Base-by-base conservation (phyloP, 2,329 filamentous ascomycete species). In the Penicillium frequentans region DNA sequence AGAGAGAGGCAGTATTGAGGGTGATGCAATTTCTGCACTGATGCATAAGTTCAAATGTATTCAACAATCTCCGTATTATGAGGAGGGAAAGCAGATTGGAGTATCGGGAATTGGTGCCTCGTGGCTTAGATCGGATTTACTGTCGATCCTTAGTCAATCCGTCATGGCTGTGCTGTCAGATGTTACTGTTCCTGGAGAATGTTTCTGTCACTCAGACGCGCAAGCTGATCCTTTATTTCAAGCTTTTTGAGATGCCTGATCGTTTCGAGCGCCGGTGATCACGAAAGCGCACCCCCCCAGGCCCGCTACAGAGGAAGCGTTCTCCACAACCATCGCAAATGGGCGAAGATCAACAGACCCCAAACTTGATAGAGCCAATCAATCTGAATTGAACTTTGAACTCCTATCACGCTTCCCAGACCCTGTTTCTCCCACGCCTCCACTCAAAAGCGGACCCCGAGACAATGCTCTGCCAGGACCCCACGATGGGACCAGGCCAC, bases 111-210 rank as follows among this genome's bases (percentile, higher is more conserved):
- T 39, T 9, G 8, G 35, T 19, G 16, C 54, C 54, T 55, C 43
- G 50, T 56, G 52, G 45, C 46, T 21, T 35, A 57, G 26, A 49
- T 56, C 54, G 46, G 44, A 35, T 49, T 42, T 49, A 31, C 24
- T 42, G 49, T 14, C 26, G 63, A 65, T 66, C 59, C 35, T 63
- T 31, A 14, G 49, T 59, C 16, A 19, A 63, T 66, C 57, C 64
- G 63, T 65, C 63, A 23, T 8, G 31, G 23, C 29, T 16, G 45
- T 48, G 53, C 54, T 57, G 52, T 55, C 56, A 64, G 50, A 60
- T 61, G 50, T 39, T 48, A 52, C 55, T 57, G 55, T 54, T 31
- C 26, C 19, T 39, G 23, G 51, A 55, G 61, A 66, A 65, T 65
- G 61, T 48, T 26, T 49, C 52, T 52, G n/a, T 42, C 52, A 57